phyloP scores from a whole-genome alignment of 371 early-diverging fungal genomes.

The Lichtheimia hyalospora region DNA sequence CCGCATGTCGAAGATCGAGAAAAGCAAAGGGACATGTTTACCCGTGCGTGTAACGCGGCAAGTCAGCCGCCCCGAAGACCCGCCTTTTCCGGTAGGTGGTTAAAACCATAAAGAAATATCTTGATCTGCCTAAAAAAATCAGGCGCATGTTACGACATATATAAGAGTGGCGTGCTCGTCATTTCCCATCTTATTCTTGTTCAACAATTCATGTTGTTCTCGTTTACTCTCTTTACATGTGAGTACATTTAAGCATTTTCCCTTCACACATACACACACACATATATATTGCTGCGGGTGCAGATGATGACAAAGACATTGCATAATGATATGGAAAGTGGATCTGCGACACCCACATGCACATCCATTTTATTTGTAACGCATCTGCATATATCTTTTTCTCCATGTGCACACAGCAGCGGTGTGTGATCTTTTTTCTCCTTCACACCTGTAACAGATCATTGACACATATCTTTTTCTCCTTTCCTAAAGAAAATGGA shows the following conservation, averaged over 20 bases:
- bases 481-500: constrained; percentile 7
- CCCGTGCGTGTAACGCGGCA: constrained; percentile 19
- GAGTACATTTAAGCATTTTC: not conserved
- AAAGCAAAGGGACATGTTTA: constrained; percentile 18
- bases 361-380: not conserved
- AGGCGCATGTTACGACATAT: constrained; percentile 11
- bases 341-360: too few species aligned
- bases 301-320: not conserved
- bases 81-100: constrained; percentile 15
- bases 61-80: constrained; percentile 14
- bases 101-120: constrained; percentile 7
- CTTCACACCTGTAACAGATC: not conserved
- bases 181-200: constrained; percentile 6
- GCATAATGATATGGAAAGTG: not conserved
- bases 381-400: not conserved
- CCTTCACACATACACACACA: not conserved
- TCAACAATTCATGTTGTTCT: constrained; percentile 7
- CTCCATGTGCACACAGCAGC: too few species aligned
- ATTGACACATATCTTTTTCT: constrained; percentile 1
- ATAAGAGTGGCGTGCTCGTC: constrained; percentile 9
- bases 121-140: constrained; percentile 16
- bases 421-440: not conserved
- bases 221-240: not conserved
- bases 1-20: constrained; percentile 15
- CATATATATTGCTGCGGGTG: not conserved